Percentiles rank a stretch among this genome's conserved stretches.
These are phyloP conservation scores for Nicotiana paniculata DNA, from an alignment of 257 asterid species.

Conservation along the genomic window DNA sequence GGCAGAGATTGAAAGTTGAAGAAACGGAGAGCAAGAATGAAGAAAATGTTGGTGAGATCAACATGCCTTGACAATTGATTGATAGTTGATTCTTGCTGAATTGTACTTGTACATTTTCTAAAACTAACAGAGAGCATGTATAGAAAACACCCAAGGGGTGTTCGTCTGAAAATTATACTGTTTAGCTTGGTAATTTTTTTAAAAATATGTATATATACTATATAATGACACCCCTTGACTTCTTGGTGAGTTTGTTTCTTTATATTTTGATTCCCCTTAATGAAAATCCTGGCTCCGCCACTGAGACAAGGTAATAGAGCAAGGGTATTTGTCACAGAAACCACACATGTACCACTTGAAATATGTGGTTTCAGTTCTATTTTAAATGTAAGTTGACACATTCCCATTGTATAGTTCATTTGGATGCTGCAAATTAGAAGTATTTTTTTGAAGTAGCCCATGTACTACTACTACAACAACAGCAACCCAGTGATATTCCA, in stretches of 20 bases:
- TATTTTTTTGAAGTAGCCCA: too few species aligned
- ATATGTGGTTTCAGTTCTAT: neutral
- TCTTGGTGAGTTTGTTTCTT: too few species aligned
- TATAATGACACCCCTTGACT: too few species aligned
- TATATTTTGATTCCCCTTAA: too few species aligned
- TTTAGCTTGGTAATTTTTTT: too few species aligned
- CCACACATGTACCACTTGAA: neutral
- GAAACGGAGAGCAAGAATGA: constrained; percentile 15
- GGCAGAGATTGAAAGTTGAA: constrained; percentile 37
- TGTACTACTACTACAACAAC: too few species aligned
- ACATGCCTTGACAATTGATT: constrained; percentile 10
- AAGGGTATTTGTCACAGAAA: neutral
- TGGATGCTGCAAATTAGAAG: neutral
- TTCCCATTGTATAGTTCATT: neutral
- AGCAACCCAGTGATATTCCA: too few species aligned
- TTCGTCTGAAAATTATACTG: too few species aligned
- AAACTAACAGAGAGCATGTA: neutral
- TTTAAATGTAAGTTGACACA: neutral
- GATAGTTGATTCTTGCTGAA: constrained; percentile 22
- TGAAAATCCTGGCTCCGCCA: too few species aligned
- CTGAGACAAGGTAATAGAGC: neutral
- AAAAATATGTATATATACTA: too few species aligned
- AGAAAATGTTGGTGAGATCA: constrained; percentile 24
- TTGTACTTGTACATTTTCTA: neutral
- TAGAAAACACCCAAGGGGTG: too few species aligned